A percentile compares a stretch with the other conserved stretches of the same genome.
phyloP scores from a whole-genome alignment of 345 rosid genomes.

The Ceriops zippeliana region DNA sequence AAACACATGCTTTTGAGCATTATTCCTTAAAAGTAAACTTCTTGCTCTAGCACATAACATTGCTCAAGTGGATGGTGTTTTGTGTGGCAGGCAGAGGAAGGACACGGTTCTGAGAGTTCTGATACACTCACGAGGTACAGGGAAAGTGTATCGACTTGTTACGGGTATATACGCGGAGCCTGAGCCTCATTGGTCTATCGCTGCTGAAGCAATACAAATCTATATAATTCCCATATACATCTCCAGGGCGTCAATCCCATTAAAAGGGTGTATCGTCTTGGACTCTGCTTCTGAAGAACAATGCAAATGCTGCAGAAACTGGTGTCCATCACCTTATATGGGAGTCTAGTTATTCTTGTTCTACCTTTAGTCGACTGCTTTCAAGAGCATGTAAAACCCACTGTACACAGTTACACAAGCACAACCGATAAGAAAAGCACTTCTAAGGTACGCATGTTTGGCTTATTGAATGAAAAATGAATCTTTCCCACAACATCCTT shows the following conservation, averaged over 20 bases:
- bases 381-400: conserved; percentile 10
- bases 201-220: neutral
- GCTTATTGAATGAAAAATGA: too few species aligned
- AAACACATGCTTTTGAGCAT: conserved; percentile 8
- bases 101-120: neutral
- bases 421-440: conserved; percentile 8
- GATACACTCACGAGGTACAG: neutral
- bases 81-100: neutral
- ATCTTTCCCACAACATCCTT: too few species aligned
- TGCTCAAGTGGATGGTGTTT: neutral
- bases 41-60: neutral
- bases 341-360: conserved; percentile 16
- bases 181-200: neutral
- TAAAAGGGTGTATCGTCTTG: neutral
- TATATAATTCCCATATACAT: neutral
- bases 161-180: neutral
- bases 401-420: conserved; percentile 9
- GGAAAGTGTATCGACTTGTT: neutral
- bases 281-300: neutral
- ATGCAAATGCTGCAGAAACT: conserved; percentile 32
- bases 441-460: conserved; percentile 26
- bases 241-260: conserved; percentile 3
- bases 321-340: conserved; percentile 15
- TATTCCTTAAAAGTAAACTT: neutral
- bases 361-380: conserved; percentile 33